Evolutionary conservation across 441 rosid species (phyloP), one percentile per base, ranked within the genome.

Genomic region (Populus hybrid): DNA sequence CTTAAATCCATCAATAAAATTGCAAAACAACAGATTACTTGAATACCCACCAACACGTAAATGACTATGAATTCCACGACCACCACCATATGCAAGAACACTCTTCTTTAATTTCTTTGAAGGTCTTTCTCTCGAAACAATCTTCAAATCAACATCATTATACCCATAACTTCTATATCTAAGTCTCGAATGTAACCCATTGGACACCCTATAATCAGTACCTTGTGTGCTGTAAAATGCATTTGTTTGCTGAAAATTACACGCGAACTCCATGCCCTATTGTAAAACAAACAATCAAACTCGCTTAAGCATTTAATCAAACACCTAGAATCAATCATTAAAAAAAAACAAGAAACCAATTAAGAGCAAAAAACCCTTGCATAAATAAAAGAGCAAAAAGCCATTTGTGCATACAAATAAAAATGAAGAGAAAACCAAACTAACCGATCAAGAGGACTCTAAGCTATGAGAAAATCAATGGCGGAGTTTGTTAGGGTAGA

Each of bases 211-310:
- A 78, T 64, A 81, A 72, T 84, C 64, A 21, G 67, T 76, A 72
- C 80, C 85, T 77, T 84, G 86, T n/a, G 89, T 73, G n/a, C 79
- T 66, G 61, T 16, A 76, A 80, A 84, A 75, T 71, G 81, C 78
- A 84, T 78, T 81, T 42, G 87, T 82, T 80, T 79, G 88, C 83
- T 74, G 82, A 72, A 91, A 59, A 81, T 86, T 46, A 84, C 84
- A 85, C 18, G 90, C 86, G 61, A 84, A 83, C 69, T 87, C 95
- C 99, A 95, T 94, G 40, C 72, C 85, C 65, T 79, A 30, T 42
- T 40, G 32, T 70, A 81, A 78, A 38, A 69, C 78, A 53, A 71
- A 10, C 24, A 61, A 36, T 70, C 76, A 75, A 57, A 67, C 81
- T 82, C 86, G 82, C 75, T 63, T 78, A 36, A 74, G 80, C 87